Evolutionary conservation across 148 eudicot genomes (phyloP).

Genomic region (Cornus controversa): DNA sequence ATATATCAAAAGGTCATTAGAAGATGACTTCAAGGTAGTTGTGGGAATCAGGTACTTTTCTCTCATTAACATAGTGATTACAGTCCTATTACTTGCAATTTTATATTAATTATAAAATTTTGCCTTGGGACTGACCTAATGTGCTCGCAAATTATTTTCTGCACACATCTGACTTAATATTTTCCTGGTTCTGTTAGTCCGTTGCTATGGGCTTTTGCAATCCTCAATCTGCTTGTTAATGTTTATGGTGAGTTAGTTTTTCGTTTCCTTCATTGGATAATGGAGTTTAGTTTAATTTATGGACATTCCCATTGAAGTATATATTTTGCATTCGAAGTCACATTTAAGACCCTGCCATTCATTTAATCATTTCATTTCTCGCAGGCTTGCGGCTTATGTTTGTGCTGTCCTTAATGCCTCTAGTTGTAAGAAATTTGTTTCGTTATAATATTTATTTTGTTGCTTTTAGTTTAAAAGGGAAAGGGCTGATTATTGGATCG

Average conservation of each 20-base stretch:
- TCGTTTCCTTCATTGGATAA: neutral
- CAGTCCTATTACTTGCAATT: neutral
- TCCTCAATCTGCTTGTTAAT: conserved; percentile 65
- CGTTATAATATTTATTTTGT: neutral
- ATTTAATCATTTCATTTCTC: conserved; percentile 1
- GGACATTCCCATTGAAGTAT: neutral
- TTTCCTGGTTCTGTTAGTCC: conserved; percentile 52
- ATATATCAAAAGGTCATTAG: conserved; percentile 88
- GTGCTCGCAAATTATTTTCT: neutral
- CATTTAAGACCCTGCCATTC: neutral
- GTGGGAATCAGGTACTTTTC: conserved; percentile 78
- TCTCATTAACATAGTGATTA: neutral
- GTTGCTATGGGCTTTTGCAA: conserved; percentile 70
- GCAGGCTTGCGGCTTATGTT: conserved; percentile 62
- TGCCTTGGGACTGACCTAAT: neutral
- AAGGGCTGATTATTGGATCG: conserved; percentile 15
- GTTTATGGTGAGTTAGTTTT: conserved; percentile 52
- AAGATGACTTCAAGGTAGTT: conserved; percentile 95
- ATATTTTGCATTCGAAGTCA: neutral
- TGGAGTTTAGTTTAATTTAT: neutral
- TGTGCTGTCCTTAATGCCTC: conserved; percentile 69
- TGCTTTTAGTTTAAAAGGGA: neutral
- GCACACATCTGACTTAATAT: neutral
- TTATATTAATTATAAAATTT: neutral
- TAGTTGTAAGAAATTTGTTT: conserved; percentile 50